phyloP scores from a whole-genome alignment of 108 stramenopile genomes.

The Tribonema minus region DNA sequence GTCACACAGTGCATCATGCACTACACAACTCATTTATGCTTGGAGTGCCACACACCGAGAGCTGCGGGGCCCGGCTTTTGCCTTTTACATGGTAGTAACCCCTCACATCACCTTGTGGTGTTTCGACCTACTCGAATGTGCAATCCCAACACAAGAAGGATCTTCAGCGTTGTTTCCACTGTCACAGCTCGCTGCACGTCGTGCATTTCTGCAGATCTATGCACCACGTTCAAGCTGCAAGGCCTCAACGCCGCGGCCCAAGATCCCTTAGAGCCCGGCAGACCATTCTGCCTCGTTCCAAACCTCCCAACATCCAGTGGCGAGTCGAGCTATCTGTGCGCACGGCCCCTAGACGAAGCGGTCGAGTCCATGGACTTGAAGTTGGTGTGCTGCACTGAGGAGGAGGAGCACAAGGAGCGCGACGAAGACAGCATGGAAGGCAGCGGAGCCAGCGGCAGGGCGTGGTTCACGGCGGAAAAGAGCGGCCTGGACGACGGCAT shows the following conservation, averaged over 20 bases:
- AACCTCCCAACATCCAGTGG: neutral
- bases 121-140: too few species aligned
- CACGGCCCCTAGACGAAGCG: neutral
- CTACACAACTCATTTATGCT: too few species aligned
- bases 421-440: neutral
- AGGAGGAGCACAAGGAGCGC: too few species aligned
- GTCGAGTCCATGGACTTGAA: neutral
- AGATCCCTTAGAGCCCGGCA: neutral
- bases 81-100: too few species aligned
- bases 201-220: too few species aligned
- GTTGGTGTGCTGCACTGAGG: neutral
- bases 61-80: too few species aligned
- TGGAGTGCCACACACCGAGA: too few species aligned
- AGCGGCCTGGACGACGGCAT: neutral
- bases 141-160: too few species aligned
- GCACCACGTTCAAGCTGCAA: neutral
- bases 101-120: too few species aligned
- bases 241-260: neutral
- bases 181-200: too few species aligned
- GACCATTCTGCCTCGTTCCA: neutral
- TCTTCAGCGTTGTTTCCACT: too few species aligned
- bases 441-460: neutral
- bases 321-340: neutral
- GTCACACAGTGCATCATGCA: too few species aligned
- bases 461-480: neutral